Evolutionary conservation across 305 asterid genomes (phyloP).

Genomic region (Andrographis paniculata): DNA sequence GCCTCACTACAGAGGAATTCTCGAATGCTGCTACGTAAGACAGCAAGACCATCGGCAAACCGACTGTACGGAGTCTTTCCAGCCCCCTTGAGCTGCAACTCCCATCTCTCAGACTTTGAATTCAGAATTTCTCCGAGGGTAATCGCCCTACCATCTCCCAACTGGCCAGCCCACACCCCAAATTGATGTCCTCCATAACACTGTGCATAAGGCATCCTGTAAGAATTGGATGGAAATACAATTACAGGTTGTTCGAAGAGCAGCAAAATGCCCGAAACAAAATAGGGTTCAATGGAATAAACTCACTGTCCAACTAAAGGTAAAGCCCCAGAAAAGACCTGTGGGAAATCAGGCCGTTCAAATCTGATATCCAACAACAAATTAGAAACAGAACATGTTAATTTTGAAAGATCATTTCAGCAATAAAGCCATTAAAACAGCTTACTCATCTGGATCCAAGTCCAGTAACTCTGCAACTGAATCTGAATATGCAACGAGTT

Average conservation of each 20-base stretch:
- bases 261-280: background rate
- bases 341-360: slow-evolving; percentile 80
- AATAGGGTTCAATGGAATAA: background rate
- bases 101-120: slow-evolving; percentile 77
- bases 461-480: slow-evolving; percentile 78
- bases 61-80: slow-evolving; percentile 98
- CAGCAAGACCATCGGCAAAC: slow-evolving; percentile 99
- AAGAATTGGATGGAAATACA: background rate
- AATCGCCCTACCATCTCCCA: slow-evolving; percentile 98
- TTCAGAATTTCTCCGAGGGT: slow-evolving; percentile 84
- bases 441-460: slow-evolving; percentile 83
- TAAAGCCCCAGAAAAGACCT: slow-evolving; percentile 60
- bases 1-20: slow-evolving; percentile 99
- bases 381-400: slow-evolving; percentile 12
- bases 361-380: slow-evolving; percentile 52
- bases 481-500: slow-evolving; percentile 83
- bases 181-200: slow-evolving; percentile 99
- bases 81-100: slow-evolving; percentile 96
- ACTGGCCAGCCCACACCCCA: slow-evolving; percentile 99
- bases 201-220: slow-evolving; percentile 78
- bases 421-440: slow-evolving; percentile 8
- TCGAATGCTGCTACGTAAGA: slow-evolving; percentile 86
- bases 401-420: slow-evolving; percentile 2
- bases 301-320: slow-evolving; percentile 73
- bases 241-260: slow-evolving; percentile 1